A percentile compares a stretch with the other conserved stretches of the same genome.
These are phyloP conservation scores for Zoysia japonica DNA, from an alignment of 176 grass and related monocot species.

Conservation along the genomic window DNA sequence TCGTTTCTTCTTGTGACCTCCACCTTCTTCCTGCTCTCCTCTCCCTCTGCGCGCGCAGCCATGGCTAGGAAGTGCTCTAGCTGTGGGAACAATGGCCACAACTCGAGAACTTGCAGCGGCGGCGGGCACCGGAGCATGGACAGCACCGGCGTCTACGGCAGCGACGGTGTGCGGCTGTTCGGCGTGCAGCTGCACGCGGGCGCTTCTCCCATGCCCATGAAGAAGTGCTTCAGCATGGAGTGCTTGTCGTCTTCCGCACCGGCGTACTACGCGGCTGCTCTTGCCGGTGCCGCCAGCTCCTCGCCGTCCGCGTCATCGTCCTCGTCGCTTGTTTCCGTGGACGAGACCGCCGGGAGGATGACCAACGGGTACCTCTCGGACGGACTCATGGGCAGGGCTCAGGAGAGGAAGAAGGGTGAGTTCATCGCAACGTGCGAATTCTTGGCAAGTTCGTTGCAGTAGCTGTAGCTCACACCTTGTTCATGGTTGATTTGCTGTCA, in stretches of 20 bases:
- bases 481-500: neutral
- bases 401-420: conserved; percentile 90
- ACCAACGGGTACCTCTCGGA: conserved; percentile 78
- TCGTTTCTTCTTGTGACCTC: conserved; percentile 9
- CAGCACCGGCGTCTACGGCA: neutral
- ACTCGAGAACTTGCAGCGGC: conserved; percentile 81
- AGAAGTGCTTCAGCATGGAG: conserved; percentile 89
- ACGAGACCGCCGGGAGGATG: conserved; percentile 64
- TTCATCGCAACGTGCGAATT: neutral
- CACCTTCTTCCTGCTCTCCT: neutral
- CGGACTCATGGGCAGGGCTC: conserved; percentile 59
- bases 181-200: conserved; percentile 77
- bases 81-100: conserved; percentile 92
- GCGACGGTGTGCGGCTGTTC: conserved; percentile 62
- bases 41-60: neutral
- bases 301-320: conserved; percentile 67
- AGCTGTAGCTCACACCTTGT: neutral
- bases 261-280: conserved; percentile 38
- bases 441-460: neutral
- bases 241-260: conserved; percentile 51
- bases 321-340: conserved; percentile 76
- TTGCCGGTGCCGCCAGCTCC: conserved; percentile 41
- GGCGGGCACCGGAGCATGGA: conserved; percentile 8
- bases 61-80: conserved; percentile 93
- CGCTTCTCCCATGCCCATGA: conserved; percentile 45